These are phyloP conservation scores for Sedum album DNA, from an alignment of 164 flowering plant genomes.

Conservation along the genomic window DNA sequence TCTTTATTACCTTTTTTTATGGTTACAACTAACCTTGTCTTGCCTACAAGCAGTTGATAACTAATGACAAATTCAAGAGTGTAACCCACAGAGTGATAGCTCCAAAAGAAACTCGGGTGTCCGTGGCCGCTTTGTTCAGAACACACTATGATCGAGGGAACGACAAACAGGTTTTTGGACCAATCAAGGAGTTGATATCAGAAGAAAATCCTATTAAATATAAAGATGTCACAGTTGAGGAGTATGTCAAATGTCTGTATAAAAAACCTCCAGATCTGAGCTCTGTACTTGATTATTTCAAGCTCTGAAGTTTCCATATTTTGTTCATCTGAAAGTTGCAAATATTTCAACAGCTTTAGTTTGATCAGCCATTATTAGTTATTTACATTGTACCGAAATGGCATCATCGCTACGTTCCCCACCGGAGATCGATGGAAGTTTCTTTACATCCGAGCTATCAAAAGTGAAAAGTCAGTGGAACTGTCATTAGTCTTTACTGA, in stretches of 20 bases:
- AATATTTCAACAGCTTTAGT: too few species aligned
- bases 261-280: not conserved
- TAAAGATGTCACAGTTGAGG: not conserved
- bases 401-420: not conserved
- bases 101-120: not conserved
- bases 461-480: not conserved
- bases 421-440: not conserved
- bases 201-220: constrained; percentile 6
- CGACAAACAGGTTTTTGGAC: not conserved
- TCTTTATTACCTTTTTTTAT: too few species aligned
- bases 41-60: constrained; percentile 5
- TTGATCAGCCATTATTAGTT: too few species aligned
- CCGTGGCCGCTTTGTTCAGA: constrained; percentile 6
- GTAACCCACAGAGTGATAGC: constrained; percentile 3
- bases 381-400: not conserved
- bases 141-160: constrained; percentile 2
- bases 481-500: not conserved
- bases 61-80: constrained; percentile 10
- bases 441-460: not conserved
- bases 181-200: constrained; percentile 8
- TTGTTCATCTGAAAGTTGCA: not conserved
- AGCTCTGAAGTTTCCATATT: not conserved
- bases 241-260: not conserved
- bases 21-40: not conserved
- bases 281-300: not conserved